Base-by-base conservation (phyloP, 2,329 filamentous ascomycete species). In the Chaetomium olivaceum region DNA sequence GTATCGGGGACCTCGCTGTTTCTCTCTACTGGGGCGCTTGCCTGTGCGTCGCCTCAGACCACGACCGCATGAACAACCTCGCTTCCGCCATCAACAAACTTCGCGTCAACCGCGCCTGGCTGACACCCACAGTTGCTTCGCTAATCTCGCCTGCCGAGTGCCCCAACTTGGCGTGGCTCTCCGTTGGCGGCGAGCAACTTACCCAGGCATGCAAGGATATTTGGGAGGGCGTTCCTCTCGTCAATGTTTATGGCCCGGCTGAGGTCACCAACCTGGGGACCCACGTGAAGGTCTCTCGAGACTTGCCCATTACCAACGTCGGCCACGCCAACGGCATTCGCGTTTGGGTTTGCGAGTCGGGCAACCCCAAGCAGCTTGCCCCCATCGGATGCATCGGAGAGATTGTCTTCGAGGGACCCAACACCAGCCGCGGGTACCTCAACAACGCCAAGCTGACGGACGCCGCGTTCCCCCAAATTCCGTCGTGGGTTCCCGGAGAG, bases 401-500 rank as follows among this genome's bases (percentile, higher is more conserved):
- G 57, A 63, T 79, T 2, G 50, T 76, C 0, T 59, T 81, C 23
- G 77, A 76, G 58, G 79, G 80, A 0, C 79, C 81, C 3, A 75
- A 78, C 3, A 74, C 86, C n/a, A 81, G 78, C 19, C 73, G 77
- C 23, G 82, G 81, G 29, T 85, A 86, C 64, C 73, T 83, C 21
- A 78, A 82, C 58, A 79, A 84, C 29, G 68, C 73, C 0, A 70
- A 74, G 27, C 81, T 81, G 67, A 85, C 83, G 0, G 71, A 73
- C 0, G 77, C 77, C 14, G 0, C 85, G 84, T 63, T 76, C 82
- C 27, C 71, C 74, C 21, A 76, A 3, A 31, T 61, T 19, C 43
- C 52, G 1, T 61, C 58, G 9, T 61, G 58, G 63, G 36, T 43
- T 7, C 29, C 57, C 29, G 21, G 58, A 1, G 58, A 57, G 2